Conservation (phyloP, 2,329 filamentous ascomycete species). For the Xylariales sp. region DNA sequence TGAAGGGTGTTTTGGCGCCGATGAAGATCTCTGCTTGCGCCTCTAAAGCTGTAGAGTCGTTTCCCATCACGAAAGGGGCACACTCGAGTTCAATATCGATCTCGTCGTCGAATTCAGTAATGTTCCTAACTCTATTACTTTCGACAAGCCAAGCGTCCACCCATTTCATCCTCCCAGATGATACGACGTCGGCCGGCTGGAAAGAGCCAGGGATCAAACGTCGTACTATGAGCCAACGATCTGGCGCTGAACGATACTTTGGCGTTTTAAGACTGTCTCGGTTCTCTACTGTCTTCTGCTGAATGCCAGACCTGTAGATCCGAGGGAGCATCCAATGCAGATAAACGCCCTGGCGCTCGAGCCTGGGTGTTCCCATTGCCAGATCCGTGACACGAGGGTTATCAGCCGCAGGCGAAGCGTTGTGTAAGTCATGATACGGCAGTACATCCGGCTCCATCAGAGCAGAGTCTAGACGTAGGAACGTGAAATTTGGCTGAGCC, state of each 20-base stretch:
- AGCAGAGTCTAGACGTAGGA: too few species aligned
- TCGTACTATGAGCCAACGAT: conserved; percentile 9
- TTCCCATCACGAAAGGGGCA: conserved; percentile 52
- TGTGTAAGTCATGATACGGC: conserved; percentile 43
- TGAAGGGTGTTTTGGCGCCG: conserved; percentile 46
- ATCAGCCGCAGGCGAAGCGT: conserved; percentile 42
- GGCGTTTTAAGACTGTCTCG: conserved; percentile 24
- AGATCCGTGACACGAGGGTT: conserved; percentile 55
- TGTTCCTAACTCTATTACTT: conserved; percentile 49
- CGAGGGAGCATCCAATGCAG: conserved; percentile 57
- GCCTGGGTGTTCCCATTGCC: conserved; percentile 26
- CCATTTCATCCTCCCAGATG: conserved; percentile 29
- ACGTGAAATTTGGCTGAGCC: too few species aligned
- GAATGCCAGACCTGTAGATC: conserved; percentile 49
- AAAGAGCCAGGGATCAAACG: not conserved
- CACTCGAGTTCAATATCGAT: conserved; percentile 55
- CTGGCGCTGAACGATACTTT: not conserved
- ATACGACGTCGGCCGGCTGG: not conserved
- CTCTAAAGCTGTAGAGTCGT: conserved; percentile 2
- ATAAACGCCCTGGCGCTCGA: conserved; percentile 55
- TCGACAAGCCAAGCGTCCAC: conserved; percentile 54
- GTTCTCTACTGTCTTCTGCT: not conserved
- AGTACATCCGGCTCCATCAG: not conserved
- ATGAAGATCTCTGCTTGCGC: conserved; percentile 57
- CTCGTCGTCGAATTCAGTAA: conserved; percentile 48